These are phyloP conservation scores for Pleurotus tuoliensis DNA, from an alignment of 768 basidiomycete genomes.

Conservation along the genomic window DNA sequence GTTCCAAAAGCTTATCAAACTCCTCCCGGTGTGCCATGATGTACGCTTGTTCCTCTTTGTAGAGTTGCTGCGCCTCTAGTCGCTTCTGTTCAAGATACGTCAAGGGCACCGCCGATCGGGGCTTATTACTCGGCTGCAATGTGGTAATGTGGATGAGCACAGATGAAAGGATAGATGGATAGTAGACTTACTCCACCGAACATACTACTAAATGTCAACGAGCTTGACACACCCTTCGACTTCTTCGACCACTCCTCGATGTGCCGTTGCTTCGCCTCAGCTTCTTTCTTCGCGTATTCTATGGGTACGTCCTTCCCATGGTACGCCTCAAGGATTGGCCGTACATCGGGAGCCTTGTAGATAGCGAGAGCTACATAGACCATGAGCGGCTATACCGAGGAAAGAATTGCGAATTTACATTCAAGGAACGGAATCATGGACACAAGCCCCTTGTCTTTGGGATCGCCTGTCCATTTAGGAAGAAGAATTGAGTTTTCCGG, in stretches of 20 bases:
- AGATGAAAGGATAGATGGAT: not conserved
- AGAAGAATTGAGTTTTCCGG: conserved; percentile 87
- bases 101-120: conserved; percentile 27
- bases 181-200: conserved; percentile 32
- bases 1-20: conserved; percentile 34
- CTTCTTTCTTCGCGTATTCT: conserved; percentile 88
- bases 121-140: not conserved
- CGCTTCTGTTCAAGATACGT: conserved; percentile 55
- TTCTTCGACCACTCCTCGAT: conserved; percentile 77
- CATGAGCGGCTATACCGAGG: not conserved
- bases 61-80: conserved; percentile 46
- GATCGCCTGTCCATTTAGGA: conserved; percentile 82
- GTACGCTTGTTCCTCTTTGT: conserved; percentile 47
- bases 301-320: conserved; percentile 82
- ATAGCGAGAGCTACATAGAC: conserved; percentile 78
- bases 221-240: conserved; percentile 25
- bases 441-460: conserved; percentile 66
- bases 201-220: conserved; percentile 32
- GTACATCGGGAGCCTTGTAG: conserved; percentile 82
- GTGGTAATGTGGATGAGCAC: not conserved
- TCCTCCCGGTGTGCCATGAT: conserved; percentile 41
- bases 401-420: conserved; percentile 43
- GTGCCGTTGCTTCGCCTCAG: conserved; percentile 72
- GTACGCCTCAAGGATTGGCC: conserved; percentile 83
- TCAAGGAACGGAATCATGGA: conserved; percentile 98